phyloP scores from a whole-genome alignment of 345 rosid species.

The Zanthoxylum bungeanum region DNA sequence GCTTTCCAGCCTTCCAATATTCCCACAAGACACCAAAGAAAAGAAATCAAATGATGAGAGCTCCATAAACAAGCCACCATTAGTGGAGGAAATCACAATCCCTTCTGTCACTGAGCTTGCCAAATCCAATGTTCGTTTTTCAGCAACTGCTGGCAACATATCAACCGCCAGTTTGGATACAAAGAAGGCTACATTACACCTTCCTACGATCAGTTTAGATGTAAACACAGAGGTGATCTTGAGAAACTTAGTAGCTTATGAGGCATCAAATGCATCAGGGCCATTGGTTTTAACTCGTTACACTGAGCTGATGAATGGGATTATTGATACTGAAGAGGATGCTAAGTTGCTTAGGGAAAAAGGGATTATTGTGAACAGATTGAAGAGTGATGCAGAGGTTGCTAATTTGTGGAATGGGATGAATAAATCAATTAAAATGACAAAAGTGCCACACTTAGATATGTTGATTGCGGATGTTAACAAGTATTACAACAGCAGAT shows the following conservation, averaged over 20 bases:
- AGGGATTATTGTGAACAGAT: slow-evolving; percentile 28
- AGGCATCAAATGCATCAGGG: slow-evolving; percentile 38
- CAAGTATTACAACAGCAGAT: slow-evolving; percentile 44
- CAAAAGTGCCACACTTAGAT: slow-evolving; percentile 57
- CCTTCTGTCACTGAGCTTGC: slow-evolving; percentile 60
- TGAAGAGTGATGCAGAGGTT: slow-evolving; percentile 54
- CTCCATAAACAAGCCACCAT: slow-evolving; percentile 39
- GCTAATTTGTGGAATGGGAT: slow-evolving; percentile 78
- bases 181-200: slow-evolving; percentile 33
- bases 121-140: slow-evolving; percentile 46
- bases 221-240: not conserved
- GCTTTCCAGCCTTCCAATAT: slow-evolving; percentile 44
- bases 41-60: slow-evolving; percentile 16
- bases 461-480: slow-evolving; percentile 69
- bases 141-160: slow-evolving; percentile 21
- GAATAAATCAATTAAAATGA: slow-evolving; percentile 59
- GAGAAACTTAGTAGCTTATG: not conserved
- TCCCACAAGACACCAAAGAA: not conserved
- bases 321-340: slow-evolving; percentile 61
- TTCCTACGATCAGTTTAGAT: slow-evolving; percentile 40
- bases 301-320: slow-evolving; percentile 76
- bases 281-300: slow-evolving; percentile 39
- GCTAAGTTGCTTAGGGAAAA: slow-evolving; percentile 59
- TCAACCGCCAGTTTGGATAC: slow-evolving; percentile 34
- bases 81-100: slow-evolving; percentile 61